Base-by-base conservation (phyloP, 2,329 filamentous ascomycete genomes). In the Fusarium torreyae region DNA sequence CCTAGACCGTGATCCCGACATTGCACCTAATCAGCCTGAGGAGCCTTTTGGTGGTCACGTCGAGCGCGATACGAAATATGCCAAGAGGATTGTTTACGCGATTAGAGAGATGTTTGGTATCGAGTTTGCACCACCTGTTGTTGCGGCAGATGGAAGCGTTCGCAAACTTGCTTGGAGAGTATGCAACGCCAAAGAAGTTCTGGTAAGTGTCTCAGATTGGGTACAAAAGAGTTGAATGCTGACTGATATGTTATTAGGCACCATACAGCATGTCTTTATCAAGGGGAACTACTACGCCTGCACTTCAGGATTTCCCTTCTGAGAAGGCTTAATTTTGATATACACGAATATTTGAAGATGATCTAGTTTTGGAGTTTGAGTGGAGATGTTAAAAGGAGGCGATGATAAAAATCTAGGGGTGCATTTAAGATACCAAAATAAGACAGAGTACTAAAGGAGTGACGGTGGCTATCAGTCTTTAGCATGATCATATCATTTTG, bases 51-150 rank as follows among this genome's bases (percentile, higher is more conserved):
- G 96, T 1, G 89, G 89, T 48, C 85, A 94, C 40, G 92, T 98
- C 3, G 94, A 97, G 76, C 85, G 94, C 24, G 92, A 98, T 71
- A 89, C 91, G 68, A 98, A 97, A 79, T 98, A 94, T 74, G 92
- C 95, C 1, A 93, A 90, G 79, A 85, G 96, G 42, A 92, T 98
- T 13, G 94, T 98, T 1, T 98, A 97, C 79, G 96, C 94, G 6
- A 93, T 99, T 28, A 92, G 93, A 68, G 92, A 97, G 78, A 98
- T 98, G 94, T 97, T 99, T 78, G 96, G 94, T 52, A 92, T 99
- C 63, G 96, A 99, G 78, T 94, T 99, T 77, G 93, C 96, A 3
- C 91, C 94, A 0, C 93, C 94, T 44, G 95, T 98, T 1, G 96
- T 99, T 33, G 89, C 92, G 53, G 94, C 94, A 0, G 96, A 99